Base-by-base conservation (phyloP, 495 filamentous ascomycete species). In the Aspergillus indologenus region DNA sequence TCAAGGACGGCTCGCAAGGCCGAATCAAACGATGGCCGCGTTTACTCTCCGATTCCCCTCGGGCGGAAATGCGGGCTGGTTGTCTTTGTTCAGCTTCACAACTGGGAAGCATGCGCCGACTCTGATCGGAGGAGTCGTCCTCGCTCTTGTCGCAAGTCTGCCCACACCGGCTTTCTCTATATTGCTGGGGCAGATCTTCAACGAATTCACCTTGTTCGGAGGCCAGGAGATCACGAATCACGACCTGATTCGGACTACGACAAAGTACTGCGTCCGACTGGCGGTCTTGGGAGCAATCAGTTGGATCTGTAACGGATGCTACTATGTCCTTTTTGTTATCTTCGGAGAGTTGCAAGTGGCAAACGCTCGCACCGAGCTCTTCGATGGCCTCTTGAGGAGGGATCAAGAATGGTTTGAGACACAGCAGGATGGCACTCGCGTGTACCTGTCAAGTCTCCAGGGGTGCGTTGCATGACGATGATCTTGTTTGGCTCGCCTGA, bases 331-430 rank as follows among this genome's bases (percentile, higher is more conserved):
- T 4, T 96, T 92, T 84, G 70, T 92, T 45, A 64, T 81, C 0
- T 92, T 90, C 65, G 89, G 91, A 23, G 93, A 96, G 70, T 66
- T 92, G 9, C 91, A 96, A 60, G 90, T 85, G 4, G 83, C 80
- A 43, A 78, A 70, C 20, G 85, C 84, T 21, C 83, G 90, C 23
- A 74, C 79, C 26, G 76, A 66, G 23, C 66, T 96, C 2, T 96
- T 96, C 63, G 63, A 72, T 1, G 82, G 81, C 2, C 70, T 98
- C 18, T 63, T 95, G 20, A 66, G 76, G 17, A 92, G 88, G 67
- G 85, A 92, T 26, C 81, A 95, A 58, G 79, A 77, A 53, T 98
- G 93, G 91, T 98, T 90, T 64, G 91, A 98, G 67, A 75, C 77
- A 44, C 77, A 86, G 45, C 75, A 79, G 61, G 82, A 88, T 62